Evolutionary conservation across 805 yeast genomes (phyloP).

Genomic region (Teunomyces lycoperdinae): DNA sequence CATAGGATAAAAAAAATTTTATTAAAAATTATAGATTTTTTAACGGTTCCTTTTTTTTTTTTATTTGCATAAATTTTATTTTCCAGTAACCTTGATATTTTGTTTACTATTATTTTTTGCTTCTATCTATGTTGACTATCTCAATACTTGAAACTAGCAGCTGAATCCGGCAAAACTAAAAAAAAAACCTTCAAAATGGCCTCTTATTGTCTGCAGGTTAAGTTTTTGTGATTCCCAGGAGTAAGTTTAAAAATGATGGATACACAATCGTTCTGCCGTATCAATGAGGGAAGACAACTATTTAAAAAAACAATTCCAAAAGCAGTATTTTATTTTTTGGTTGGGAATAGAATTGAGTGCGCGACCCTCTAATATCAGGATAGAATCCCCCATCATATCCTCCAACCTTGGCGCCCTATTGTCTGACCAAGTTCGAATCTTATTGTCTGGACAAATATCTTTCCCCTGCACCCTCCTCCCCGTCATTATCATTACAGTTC

Average conservation of each 20-base stretch:
- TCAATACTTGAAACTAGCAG: conserved; percentile 1
- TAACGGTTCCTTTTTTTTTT: conserved; percentile 5
- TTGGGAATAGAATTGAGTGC: not conserved
- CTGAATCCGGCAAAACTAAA: conserved; percentile 1
- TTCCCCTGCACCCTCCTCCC: not conserved
- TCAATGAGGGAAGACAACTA: not conserved
- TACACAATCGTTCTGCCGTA: not conserved
- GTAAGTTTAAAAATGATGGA: not conserved
- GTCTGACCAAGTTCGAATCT: not conserved
- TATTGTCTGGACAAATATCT: not conserved
- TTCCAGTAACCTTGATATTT: not conserved
- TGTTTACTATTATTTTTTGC: not conserved
- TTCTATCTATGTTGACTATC: not conserved
- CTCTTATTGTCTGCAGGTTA: not conserved
- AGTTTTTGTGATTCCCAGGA: not conserved
- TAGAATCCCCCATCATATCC: not conserved
- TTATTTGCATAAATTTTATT: conserved; percentile 1
- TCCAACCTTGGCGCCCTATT: not conserved
- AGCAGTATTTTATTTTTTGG: not conserved
- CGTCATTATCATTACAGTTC: too few relatives aligned
- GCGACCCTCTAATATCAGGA: not conserved
- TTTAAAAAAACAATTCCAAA: not conserved
- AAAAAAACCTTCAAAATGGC: not conserved
- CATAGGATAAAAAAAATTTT: conserved; percentile 1
- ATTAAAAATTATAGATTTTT: conserved; percentile 3